Evolutionary conservation across 768 basidiomycete genomes (phyloP).

Genomic region (Suillus weaverae): DNA sequence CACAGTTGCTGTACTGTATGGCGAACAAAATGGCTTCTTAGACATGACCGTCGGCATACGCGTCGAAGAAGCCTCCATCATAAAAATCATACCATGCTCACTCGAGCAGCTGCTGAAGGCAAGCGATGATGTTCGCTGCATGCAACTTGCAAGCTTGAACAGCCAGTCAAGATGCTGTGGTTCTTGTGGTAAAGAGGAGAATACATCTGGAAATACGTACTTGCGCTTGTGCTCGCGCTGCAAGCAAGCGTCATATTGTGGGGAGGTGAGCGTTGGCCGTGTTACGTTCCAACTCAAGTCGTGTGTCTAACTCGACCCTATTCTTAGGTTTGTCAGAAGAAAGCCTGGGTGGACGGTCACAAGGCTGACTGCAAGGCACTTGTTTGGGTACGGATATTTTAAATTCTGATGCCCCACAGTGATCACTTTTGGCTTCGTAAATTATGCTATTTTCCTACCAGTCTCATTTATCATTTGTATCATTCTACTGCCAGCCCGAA

Average conservation of each 20-base stretch:
- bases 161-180: neutral
- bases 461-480: neutral
- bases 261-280: neutral
- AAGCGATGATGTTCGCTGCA: neutral
- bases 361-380: neutral
- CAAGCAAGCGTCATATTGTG: constrained; percentile 1
- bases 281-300: no score
- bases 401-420: neutral
- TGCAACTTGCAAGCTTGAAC: neutral
- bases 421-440: neutral
- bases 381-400: no score
- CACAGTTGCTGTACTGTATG: constrained; percentile 14
- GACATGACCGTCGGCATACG: constrained; percentile 8
- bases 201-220: neutral
- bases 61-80: constrained; percentile 6
- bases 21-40: constrained; percentile 8
- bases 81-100: constrained; percentile 1
- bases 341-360: neutral
- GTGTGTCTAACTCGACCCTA: neutral
- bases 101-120: neutral
- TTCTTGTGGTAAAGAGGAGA: neutral
- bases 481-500: neutral
- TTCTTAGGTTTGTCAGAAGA: neutral
- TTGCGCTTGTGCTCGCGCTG: constrained; percentile 1
- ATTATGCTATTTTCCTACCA: neutral